Evolutionary conservation across 345 rosid genomes (phyloP), one percentile per base, ranked within the genome.

Genomic region (Geranium rotundifolium): DNA sequence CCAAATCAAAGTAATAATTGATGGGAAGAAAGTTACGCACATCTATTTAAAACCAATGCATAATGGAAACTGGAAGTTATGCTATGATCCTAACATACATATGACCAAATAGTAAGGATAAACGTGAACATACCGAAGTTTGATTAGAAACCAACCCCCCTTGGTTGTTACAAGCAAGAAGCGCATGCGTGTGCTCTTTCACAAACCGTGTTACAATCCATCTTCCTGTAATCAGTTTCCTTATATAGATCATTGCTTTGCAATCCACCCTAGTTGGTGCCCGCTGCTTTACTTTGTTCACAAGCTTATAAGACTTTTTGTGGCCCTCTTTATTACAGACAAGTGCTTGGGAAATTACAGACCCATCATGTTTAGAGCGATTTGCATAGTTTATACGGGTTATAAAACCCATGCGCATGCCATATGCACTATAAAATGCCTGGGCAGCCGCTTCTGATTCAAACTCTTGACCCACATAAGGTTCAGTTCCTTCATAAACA

Each of bases 261-360:
- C 75, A 71, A 30, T 70, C 67, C 5, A 72, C 70, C 59, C 67
- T 64, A 54, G 65, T 66, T 6, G 60, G 19, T 61, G 70, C 56
- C 15, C 60, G 54, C 17, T 39, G 19, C 63, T 58, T 70, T 29
- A 19, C 18, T 54, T 61, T 39, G 56, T 31, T 50, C 6, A 34
- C 60, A 58, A 27, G 59, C 63, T 54, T 27, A 9, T 64, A 5
- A 54, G 63, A 56, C 59, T 64, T 72, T 20, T 57, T 60, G 18
- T 46, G 67, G 23, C 71, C 75, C 67, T 63, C 75, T 67, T 67
- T 72, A 59, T 64, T 72, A 67, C 71, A 63, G 7, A 72, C 75
- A 7, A 72, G 57, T 30, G 67, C 58, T 67, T 58, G 54, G 4
- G 61, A 54, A 54, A 72, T 31, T 13, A 72, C 30, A 6, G 64